A percentile compares a stretch with the other conserved stretches of the same genome.
phyloP scores from a whole-genome alignment of 2,329 filamentous ascomycete species.

The Phialophora verrucosa region DNA sequence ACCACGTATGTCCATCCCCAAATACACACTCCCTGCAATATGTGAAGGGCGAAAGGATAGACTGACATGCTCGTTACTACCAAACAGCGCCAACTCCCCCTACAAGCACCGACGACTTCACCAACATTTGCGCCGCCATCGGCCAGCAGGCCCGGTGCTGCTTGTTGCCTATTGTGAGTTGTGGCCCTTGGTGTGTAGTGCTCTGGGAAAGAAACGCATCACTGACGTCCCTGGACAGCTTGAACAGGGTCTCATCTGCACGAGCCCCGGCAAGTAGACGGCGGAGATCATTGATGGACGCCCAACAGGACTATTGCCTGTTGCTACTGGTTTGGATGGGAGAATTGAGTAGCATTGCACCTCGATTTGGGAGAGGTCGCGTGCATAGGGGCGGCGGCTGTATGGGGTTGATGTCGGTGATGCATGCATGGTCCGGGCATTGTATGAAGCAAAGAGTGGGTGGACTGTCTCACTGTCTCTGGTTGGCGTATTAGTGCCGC shows the following conservation, averaged over 20 bases:
- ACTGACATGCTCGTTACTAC: not conserved
- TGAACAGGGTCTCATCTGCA: conserved; percentile 34
- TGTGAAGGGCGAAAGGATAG: not conserved
- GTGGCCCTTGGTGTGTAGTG: not conserved
- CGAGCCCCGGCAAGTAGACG: conserved; percentile 37
- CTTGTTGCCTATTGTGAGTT: conserved; percentile 54
- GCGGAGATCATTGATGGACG: not conserved
- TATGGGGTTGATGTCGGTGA: not conserved
- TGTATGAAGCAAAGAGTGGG: not conserved
- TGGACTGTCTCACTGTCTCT: conserved; percentile 1
- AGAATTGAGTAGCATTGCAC: not conserved
- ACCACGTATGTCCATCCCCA: conserved; percentile 52
- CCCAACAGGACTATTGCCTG: not conserved
- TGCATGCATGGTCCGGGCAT: conserved; percentile 4
- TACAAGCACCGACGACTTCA: conserved; percentile 51
- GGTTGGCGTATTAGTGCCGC: not conserved
- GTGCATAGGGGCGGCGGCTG: not conserved
- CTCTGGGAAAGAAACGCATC: not conserved
- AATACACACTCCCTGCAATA: not conserved
- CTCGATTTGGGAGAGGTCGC: not conserved
- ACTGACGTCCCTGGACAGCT: conserved; percentile 18
- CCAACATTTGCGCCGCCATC: conserved; percentile 53
- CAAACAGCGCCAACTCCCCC: conserved; percentile 42
- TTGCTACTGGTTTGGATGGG: not conserved
- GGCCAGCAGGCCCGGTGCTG: conserved; percentile 66